A percentile compares a stretch with the other conserved stretches of the same genome.
phyloP scores from a whole-genome alignment of 495 filamentous ascomycete genomes.

The Daldinia concentrica region DNA sequence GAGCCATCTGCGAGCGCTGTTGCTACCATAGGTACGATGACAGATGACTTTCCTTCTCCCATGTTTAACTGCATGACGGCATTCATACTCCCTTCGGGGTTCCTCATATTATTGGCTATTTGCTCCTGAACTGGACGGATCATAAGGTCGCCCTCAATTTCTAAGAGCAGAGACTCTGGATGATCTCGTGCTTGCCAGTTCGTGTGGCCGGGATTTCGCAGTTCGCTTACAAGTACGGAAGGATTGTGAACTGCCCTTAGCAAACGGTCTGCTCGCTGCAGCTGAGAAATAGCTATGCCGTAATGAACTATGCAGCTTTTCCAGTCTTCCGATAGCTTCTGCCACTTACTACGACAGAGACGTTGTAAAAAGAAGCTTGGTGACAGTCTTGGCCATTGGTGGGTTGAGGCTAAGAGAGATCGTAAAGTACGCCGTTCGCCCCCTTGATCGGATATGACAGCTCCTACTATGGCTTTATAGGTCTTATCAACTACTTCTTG shows the following conservation, averaged over 20 bases:
- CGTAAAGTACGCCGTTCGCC: not conserved
- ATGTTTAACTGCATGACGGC: conserved; percentile 76
- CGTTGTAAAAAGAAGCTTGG: conserved; percentile 50
- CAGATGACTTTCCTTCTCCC: conserved; percentile 77
- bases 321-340: conserved; percentile 42
- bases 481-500: conserved; percentile 9
- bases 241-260: conserved; percentile 31
- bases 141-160: conserved; percentile 69
- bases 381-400: conserved; percentile 46
- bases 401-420: not conserved
- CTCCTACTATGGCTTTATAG: conserved; percentile 15
- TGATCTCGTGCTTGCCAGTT: conserved; percentile 61
- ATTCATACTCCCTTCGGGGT: conserved; percentile 56
- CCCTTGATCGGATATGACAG: not conserved
- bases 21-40: conserved; percentile 73
- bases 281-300: conserved; percentile 45
- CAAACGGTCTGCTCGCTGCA: conserved; percentile 55
- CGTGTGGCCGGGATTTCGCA: conserved; percentile 60
- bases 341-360: conserved; percentile 43
- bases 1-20: conserved; percentile 62
- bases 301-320: conserved; percentile 48
- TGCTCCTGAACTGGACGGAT: conserved; percentile 69
- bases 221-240: conserved; percentile 58
- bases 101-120: conserved; percentile 67
- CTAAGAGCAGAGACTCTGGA: conserved; percentile 69